These are phyloP conservation scores for Erythrobasidium hasegawianum DNA, from an alignment of 1,284 basidiomycete species.

Conservation along the genomic window DNA sequence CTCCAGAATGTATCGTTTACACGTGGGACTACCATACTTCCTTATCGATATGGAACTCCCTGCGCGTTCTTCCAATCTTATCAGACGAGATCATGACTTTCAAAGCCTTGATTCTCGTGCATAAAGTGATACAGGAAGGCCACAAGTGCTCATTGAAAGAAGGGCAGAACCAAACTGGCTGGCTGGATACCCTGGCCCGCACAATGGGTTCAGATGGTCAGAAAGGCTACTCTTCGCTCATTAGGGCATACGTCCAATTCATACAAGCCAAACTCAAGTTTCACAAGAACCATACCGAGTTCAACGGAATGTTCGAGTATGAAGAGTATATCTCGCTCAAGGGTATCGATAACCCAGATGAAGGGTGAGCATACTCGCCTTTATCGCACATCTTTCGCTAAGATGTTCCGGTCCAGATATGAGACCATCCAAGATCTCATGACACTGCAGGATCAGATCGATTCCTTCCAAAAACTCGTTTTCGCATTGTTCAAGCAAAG, in stretches of 20 bases:
- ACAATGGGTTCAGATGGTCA: constrained; percentile 75
- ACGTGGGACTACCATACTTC: constrained; percentile 99
- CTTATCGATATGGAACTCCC: constrained; percentile 90
- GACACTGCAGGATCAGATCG: constrained; percentile 93
- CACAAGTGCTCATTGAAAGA: constrained; percentile 90
- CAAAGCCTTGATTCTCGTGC: constrained; percentile 90
- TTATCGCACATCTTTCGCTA: too few species aligned
- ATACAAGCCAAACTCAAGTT: constrained; percentile 91
- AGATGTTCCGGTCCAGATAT: constrained; percentile 64
- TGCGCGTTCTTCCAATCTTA: constrained; percentile 88
- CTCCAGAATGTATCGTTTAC: constrained; percentile 81
- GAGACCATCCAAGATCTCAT: constrained; percentile 94
- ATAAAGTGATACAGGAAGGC: constrained; percentile 92
- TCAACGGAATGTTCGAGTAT: constrained; percentile 94
- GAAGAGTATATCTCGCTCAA: constrained; percentile 94
- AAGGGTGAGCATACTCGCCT: constrained; percentile 65
- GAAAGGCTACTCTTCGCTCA: constrained; percentile 85
- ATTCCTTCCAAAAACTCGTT: constrained; percentile 92
- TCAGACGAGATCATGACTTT: constrained; percentile 94
- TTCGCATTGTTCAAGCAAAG: constrained; percentile 87
- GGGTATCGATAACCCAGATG: constrained; percentile 94
- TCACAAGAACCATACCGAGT: constrained; percentile 86
- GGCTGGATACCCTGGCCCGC: constrained; percentile 90
- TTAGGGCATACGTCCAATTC: constrained; percentile 89
- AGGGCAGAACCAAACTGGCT: constrained; percentile 89